Evolutionary conservation across 2,329 filamentous ascomycete species (phyloP).

Genomic region (Bisporella sp.): DNA sequence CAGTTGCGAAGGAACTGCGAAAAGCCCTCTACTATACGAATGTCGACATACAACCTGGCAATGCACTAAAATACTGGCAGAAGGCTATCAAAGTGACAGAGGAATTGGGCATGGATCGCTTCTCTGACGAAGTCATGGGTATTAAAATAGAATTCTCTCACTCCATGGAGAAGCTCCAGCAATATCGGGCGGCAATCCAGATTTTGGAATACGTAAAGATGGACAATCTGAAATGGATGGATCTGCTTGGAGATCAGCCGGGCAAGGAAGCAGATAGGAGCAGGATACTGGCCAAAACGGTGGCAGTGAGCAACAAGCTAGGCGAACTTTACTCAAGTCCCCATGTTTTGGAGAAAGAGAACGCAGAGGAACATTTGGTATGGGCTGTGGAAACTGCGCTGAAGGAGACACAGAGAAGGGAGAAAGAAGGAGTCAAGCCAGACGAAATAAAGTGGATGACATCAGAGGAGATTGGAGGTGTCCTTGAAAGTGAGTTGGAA

Average conservation of each 20-base stretch:
- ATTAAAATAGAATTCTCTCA: constrained; percentile 76
- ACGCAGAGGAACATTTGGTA: constrained; percentile 67
- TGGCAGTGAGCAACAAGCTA: constrained; percentile 75
- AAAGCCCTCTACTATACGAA: constrained; percentile 84
- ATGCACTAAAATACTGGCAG: constrained; percentile 78
- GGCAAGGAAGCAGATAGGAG: constrained; percentile 42
- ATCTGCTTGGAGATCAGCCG: constrained; percentile 45
- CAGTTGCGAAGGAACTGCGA: constrained; percentile 71
- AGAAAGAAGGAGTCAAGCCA: constrained; percentile 59
- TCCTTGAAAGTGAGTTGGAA: constrained; percentile 52
- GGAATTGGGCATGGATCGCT: constrained; percentile 74
- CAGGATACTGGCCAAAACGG: constrained; percentile 63
- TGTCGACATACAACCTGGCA: constrained; percentile 62
- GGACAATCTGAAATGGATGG: constrained; percentile 61
- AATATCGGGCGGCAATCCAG: constrained; percentile 63
- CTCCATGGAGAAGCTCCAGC: constrained; percentile 71
- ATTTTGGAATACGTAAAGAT: constrained; percentile 69
- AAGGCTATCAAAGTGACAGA: constrained; percentile 68
- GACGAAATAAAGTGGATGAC: constrained; percentile 67
- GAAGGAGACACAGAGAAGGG: constrained; percentile 54
- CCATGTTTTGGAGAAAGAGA: constrained; percentile 65
- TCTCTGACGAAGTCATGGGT: constrained; percentile 85
- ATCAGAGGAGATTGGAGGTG: constrained; percentile 63
- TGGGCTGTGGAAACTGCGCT: constrained; percentile 78
- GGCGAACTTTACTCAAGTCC: constrained; percentile 75